These are phyloP conservation scores for Rusavskia elegans DNA, from an alignment of 495 filamentous ascomycete species.

Conservation along the genomic window DNA sequence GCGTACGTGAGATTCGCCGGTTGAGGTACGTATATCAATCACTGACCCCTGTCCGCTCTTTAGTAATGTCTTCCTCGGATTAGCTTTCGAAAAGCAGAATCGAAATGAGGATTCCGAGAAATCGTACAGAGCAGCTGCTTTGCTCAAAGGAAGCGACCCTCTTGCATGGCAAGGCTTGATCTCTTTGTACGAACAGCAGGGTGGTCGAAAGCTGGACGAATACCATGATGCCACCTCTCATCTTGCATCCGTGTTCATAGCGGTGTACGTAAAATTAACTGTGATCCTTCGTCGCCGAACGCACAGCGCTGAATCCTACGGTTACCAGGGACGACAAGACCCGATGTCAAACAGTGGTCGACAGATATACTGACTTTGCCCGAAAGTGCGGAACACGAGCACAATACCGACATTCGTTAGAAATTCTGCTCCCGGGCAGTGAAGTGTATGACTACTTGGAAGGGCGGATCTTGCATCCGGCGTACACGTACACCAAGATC, in stretches of 20 bases:
- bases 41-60: neutral
- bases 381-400: slow-evolving; percentile 51
- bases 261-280: slow-evolving; percentile 32
- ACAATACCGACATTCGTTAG: slow-evolving; percentile 58
- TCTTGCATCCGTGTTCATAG: slow-evolving; percentile 58
- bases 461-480: slow-evolving; percentile 67
- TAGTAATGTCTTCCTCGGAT: slow-evolving; percentile 68
- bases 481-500: slow-evolving; percentile 64
- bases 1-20: slow-evolving; percentile 33
- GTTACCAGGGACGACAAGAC: slow-evolving; percentile 38
- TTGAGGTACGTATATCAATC: neutral
- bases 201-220: slow-evolving; percentile 45
- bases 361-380: slow-evolving; percentile 60
- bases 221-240: slow-evolving; percentile 57
- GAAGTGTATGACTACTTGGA: slow-evolving; percentile 71
- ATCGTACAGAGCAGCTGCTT: slow-evolving; percentile 61
- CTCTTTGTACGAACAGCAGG: slow-evolving; percentile 67
- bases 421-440: slow-evolving; percentile 58
- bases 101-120: slow-evolving; percentile 53
- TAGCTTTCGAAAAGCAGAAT: slow-evolving; percentile 60
- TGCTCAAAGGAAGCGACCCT: slow-evolving; percentile 40
- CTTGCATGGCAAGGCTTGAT: slow-evolving; percentile 87
- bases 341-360: slow-evolving; percentile 64
- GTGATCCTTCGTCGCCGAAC: neutral
- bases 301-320: slow-evolving; percentile 1